These are phyloP conservation scores for Hanseniaspora guilliermondii DNA, from an alignment of 805 yeast genomes.

Conservation along the genomic window DNA sequence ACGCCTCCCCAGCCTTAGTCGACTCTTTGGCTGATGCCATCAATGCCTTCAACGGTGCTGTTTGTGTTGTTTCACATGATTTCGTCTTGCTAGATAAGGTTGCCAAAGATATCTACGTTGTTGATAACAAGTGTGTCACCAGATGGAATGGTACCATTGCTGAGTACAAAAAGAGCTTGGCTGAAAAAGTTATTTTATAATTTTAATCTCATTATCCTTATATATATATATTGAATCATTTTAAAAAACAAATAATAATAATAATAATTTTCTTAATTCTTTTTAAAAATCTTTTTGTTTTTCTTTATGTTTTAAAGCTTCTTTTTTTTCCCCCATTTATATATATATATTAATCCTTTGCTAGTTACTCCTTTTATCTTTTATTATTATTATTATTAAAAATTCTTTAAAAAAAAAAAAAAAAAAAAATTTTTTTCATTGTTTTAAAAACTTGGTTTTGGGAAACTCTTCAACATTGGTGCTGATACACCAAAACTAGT, in stretches of 20 bases:
- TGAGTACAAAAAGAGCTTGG: constrained; percentile 88
- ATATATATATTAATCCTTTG: neutral
- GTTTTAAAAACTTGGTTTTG: constrained; percentile 12
- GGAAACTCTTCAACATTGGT: constrained; percentile 7
- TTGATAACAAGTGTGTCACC: constrained; percentile 89
- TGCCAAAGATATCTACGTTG: constrained; percentile 93
- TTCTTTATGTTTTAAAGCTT: too few relatives aligned
- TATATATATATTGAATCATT: neutral
- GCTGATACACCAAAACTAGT: constrained; percentile 11
- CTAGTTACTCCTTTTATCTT: neutral
- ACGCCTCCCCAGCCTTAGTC: constrained; percentile 95
- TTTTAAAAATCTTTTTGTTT: too few relatives aligned
- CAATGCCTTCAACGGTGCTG: constrained; percentile 92
- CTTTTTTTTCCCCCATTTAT: neutral
- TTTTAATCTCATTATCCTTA: too few relatives aligned
- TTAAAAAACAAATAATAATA: neutral
- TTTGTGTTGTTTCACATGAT: constrained; percentile 96
- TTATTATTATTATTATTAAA: too few relatives aligned
- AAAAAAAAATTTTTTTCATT: too few relatives aligned
- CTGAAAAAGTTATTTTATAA: constrained; percentile 69
- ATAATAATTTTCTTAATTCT: neutral
- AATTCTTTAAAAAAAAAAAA: too few relatives aligned
- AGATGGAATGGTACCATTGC: constrained; percentile 90
- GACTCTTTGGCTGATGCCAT: constrained; percentile 97
- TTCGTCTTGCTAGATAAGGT: constrained; percentile 94